Evolutionary conservation across 306 rosid species (phyloP).

Genomic region (Prunus fruticosa): DNA sequence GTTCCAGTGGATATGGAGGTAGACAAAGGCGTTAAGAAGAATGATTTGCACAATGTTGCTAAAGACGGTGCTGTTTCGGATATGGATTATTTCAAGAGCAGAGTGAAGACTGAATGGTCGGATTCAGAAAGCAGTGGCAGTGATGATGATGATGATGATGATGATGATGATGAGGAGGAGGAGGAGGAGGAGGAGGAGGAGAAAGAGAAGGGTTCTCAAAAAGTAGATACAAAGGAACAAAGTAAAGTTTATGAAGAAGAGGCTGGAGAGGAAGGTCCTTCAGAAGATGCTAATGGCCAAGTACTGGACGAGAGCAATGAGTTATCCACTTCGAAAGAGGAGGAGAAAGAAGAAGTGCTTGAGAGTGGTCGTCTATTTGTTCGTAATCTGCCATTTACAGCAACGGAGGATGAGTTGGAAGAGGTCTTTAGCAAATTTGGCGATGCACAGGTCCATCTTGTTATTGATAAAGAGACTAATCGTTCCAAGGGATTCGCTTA

Average conservation of each 20-base stretch:
- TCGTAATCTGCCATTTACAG: slow-evolving; percentile 80
- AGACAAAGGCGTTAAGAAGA: slow-evolving; percentile 19
- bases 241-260: slow-evolving; percentile 23
- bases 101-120: slow-evolving; percentile 72
- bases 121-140: slow-evolving; percentile 63
- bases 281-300: slow-evolving; percentile 14
- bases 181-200: slow-evolving; percentile 13
- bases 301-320: slow-evolving; percentile 22
- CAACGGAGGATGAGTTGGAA: slow-evolving; percentile 85
- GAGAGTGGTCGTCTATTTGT: slow-evolving; percentile 75
- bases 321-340: slow-evolving; percentile 37
- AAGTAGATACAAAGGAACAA: slow-evolving; percentile 24
- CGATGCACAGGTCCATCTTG: slow-evolving; percentile 67
- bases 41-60: slow-evolving; percentile 31
- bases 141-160: slow-evolving; percentile 30
- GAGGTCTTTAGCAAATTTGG: slow-evolving; percentile 67
- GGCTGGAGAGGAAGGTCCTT: slow-evolving; percentile 18
- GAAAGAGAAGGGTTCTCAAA: slow-evolving; percentile 1
- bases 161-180: slow-evolving; percentile 23
- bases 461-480: slow-evolving; percentile 76
- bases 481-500: slow-evolving; percentile 77
- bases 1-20: slow-evolving; percentile 24
- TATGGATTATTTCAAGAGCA: slow-evolving; percentile 85
- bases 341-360: slow-evolving; percentile 40
- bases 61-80: slow-evolving; percentile 51